Conservation (phyloP, 2,329 filamentous ascomycete species). For the Colletotrichum navitas region DNA sequence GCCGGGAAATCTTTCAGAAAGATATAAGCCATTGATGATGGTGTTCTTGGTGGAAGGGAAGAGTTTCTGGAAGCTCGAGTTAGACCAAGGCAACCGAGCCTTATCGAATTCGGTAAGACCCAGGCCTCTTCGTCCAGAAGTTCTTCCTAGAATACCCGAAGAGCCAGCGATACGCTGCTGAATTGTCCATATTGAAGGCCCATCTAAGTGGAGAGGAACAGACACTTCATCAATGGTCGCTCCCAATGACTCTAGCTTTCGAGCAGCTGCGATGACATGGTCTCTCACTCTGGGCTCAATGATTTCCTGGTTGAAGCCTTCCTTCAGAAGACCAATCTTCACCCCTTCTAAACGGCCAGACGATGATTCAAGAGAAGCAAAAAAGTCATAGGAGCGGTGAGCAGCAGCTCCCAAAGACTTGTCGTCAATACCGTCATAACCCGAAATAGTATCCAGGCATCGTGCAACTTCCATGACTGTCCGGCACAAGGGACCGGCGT, state of each 20-base stretch:
- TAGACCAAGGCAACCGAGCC: conserved; percentile 59
- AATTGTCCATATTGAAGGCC: conserved; percentile 64
- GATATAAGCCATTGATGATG: conserved; percentile 64
- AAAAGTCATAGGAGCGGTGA: conserved; percentile 48
- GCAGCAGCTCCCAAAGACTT: conserved; percentile 52
- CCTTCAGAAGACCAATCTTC: conserved; percentile 58
- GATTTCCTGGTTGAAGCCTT: conserved; percentile 57
- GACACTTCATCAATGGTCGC: conserved; percentile 64
- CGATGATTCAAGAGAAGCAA: conserved; percentile 41
- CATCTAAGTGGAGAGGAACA: conserved; percentile 61
- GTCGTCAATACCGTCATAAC: conserved; percentile 63
- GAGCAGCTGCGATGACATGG: conserved; percentile 57
- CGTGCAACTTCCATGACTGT: conserved; percentile 56
- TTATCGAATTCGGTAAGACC: conserved; percentile 64
- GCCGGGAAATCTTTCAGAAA: conserved; percentile 57
- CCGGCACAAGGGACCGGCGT: conserved; percentile 59
- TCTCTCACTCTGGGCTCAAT: conserved; percentile 56
- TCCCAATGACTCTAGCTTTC: conserved; percentile 58
- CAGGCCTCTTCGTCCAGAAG: conserved; percentile 61
- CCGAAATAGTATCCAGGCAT: conserved; percentile 60
- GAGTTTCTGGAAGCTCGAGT: conserved; percentile 63
- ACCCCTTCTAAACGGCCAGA: conserved; percentile 49
- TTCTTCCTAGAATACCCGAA: conserved; percentile 57
- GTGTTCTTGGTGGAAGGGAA: conserved; percentile 68
- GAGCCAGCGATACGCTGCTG: conserved; percentile 60